Evolutionary conservation across 768 basidiomycete species (phyloP).

Genomic region (Tephrocybe rancida): DNA sequence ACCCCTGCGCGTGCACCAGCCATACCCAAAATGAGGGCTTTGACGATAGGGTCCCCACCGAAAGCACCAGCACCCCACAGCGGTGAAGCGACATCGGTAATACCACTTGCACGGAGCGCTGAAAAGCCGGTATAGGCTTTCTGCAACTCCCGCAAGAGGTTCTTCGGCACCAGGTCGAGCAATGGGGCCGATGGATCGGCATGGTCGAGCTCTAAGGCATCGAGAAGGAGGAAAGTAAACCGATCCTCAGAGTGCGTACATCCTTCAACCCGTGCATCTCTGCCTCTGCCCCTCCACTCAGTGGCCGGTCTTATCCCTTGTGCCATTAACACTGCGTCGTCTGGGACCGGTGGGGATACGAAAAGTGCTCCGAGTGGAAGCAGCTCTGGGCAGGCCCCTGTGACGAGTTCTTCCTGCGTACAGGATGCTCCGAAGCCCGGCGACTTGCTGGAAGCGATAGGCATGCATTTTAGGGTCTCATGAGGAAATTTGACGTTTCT

Average conservation of each 20-base stretch:
- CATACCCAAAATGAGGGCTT: constrained; percentile 28
- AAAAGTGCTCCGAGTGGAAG: constrained; percentile 31
- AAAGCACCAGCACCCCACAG: constrained; percentile 38
- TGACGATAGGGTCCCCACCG: constrained; percentile 34
- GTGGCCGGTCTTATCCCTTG: constrained; percentile 21
- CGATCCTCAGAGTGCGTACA: neutral
- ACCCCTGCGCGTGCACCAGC: constrained; percentile 29
- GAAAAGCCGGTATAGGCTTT: constrained; percentile 30
- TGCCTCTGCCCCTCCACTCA: constrained; percentile 29
- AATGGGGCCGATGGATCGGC: constrained; percentile 1
- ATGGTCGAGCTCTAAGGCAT: constrained; percentile 32
- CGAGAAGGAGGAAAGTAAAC: constrained; percentile 30
- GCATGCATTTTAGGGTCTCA: constrained; percentile 20
- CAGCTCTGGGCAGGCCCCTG: constrained; percentile 30
- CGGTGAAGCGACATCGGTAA: constrained; percentile 26
- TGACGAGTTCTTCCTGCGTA: constrained; percentile 35
- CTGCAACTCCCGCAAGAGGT: constrained; percentile 29
- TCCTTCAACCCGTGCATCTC: constrained; percentile 20
- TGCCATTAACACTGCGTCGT: constrained; percentile 26
- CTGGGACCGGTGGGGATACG: constrained; percentile 28
- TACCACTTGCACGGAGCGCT: constrained; percentile 19
- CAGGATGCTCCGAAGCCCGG: constrained; percentile 34
- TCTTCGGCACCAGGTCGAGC: constrained; percentile 25
- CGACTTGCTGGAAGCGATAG: constrained; percentile 31
- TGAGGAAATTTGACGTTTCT: constrained; percentile 28